phyloP scores from a whole-genome alignment of 306 rosid species.

The Prosopis cineraria region DNA sequence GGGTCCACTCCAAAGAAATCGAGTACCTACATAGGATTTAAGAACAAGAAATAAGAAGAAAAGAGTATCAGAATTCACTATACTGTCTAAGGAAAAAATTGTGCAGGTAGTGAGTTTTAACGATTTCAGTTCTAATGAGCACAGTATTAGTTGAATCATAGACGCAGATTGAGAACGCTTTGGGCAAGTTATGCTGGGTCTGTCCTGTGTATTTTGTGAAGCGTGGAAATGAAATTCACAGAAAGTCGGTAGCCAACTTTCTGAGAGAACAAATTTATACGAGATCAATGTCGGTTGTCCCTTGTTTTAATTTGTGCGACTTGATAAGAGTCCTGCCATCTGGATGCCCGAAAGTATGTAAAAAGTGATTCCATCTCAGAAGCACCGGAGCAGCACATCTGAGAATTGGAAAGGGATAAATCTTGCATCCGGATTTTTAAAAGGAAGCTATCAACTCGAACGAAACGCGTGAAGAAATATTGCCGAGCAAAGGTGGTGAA shows the following conservation, averaged over 20 bases:
- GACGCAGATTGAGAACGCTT: neutral
- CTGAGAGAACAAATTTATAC: neutral
- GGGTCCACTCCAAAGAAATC: conserved; percentile 88
- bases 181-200: neutral
- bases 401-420: neutral
- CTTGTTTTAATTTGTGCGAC: neutral
- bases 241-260: neutral
- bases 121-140: conserved; percentile 18
- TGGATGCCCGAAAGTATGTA: neutral
- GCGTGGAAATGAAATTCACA: neutral
- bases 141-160: conserved; percentile 19
- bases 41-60: neutral
- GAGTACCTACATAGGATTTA: conserved; percentile 58
- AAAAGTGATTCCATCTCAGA: conserved; percentile 14
- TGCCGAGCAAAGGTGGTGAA: neutral
- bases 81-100: neutral
- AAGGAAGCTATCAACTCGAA: neutral
- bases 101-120: conserved; percentile 8
- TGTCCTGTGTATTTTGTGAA: neutral
- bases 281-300: neutral
- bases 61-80: neutral
- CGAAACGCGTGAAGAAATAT: neutral
- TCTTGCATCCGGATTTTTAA: conserved; percentile 23
- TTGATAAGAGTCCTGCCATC: conserved; percentile 19
- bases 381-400: neutral